Base-by-base conservation (phyloP, 306 rosid species). In the Trifolium fragiferum region DNA sequence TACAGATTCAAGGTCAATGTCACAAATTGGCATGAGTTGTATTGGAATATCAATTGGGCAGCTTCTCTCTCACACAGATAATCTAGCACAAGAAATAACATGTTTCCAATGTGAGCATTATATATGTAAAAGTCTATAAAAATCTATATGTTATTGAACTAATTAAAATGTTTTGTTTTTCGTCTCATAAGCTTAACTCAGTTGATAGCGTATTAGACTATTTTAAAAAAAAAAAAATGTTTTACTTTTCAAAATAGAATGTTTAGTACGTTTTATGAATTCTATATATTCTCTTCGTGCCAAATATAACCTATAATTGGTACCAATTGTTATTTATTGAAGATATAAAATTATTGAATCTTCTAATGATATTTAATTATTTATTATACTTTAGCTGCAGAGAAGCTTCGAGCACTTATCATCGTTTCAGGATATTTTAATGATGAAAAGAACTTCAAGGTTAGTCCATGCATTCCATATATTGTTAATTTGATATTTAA, bases 11-110 rank as follows among this genome's bases (percentile, higher is more conserved):
- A 84, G 86, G 64, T 77, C 72, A 13, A 49, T 15, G 46, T 77
- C 86, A 64, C 83, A 86, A 61, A 76, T 89, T 37, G 97, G 98
- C 72, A 85, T 90, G 95, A 93, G 97, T 74, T 89, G 93, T 70
- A 78, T 89, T 25, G 89, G 87, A 73, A 75, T 85, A 72, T 88
- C 98, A 75, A 70, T 90, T 54, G 73, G 61, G 19, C 87, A 87
- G 62, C 89, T 93, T 75, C 82, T 85, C 43, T 66, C 81, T 41
- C 89, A 70, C 4, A 72, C 83, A 23, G 64, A 76, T 60, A 23
- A 83, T 80, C 73, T 89, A 73, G 79, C 84, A 50, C 84, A 81
- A 59, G 88, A 89, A 73, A 79, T 93, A 57, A 79, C 78, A 50
- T 27, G 53, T 78, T 87, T 90, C 74, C 87, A 85, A 2, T 62